Evolutionary conservation across 2,329 filamentous ascomycete genomes (phyloP), one percentile per base, ranked within the genome.

Genomic region (Colletotrichum sansevieriae): DNA sequence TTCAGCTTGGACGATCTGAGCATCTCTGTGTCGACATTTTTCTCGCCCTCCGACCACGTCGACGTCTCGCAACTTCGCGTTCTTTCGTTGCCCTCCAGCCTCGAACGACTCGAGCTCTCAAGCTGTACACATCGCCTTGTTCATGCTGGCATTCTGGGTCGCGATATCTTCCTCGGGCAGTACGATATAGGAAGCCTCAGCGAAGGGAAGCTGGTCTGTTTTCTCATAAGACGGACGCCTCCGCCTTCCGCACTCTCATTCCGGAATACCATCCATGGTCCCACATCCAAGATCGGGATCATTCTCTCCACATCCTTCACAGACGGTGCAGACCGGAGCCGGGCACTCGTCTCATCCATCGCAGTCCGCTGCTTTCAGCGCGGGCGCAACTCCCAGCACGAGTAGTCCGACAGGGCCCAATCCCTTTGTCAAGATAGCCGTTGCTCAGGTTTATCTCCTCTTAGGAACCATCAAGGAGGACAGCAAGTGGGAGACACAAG

Each of bases 391-490:
- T 80, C 86, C 86, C 75, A 87, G 84, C 82, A 88, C 85, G 75
- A 87, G 82, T 80, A 90, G 87, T 81, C 87, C 87, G 77, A 89
- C 86, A 76, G 86, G 86, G 80, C 84, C 83, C 73, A 88, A 82
- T 77, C 91, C 91, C 77, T 86, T 98, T 75, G 92, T 92, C 70
- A 98, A 97, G 83, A 96, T 99, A 80, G 94, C 96, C 75, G 91
- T 97, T 76, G 94, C 96, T 73, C 96, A 99, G 84, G 90, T 98
- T 73, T 97, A 96, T 83, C 90, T 99, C 72, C 88, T 99, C 66
- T 87, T 99, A 73, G 96, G 95, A 83, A 94, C 94, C 39, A 92
- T 98, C 78, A 98, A 96, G 80, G 94, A 98, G 83, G 95, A 97
- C 80, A 94, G 94, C 76, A 97, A 97, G 92, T 97, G 93, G 92